Evolutionary conservation across 2,329 filamentous ascomycete genomes (phyloP), one percentile per base, ranked within the genome.

Genomic region (Alternaria dauci): DNA sequence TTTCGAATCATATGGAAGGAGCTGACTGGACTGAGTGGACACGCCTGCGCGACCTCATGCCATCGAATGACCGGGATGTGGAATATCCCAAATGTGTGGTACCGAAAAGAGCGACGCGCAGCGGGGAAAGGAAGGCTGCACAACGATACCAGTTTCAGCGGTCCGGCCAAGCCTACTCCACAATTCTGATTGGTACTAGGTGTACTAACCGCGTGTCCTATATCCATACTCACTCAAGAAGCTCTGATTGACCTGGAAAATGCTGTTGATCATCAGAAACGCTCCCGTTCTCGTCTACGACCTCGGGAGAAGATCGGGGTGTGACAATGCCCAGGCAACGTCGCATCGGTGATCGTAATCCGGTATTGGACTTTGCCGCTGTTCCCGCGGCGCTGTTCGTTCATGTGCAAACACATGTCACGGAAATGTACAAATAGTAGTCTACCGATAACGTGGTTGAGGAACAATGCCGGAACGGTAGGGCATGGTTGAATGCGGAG

Each of bases 111-210:
- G 26, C 43, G 41, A 46, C 42, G 42, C 36, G 41, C 46, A 56
- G 58, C 57, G 52, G 57, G 57, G 43, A 54, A 50, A 53, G 44
- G 52, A 38, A 50, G 23, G 43, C 42, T 47, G 28, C 34, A 48
- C 25, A 12, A 26, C 57, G 44, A 55, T 38, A 55, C 52, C 23
- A 36, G 18, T 55, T 41, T 50, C 26, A 44, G 38, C 52, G 30
- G 32, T 28, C 20, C 36, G 30, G 44, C 42, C 43, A 55, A 38
- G 18, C 25, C 36, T 39, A 26, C 32, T 52, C 52, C 52, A 25
- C 30, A 43, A 8, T 34, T 48, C 20, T 50, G 46, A n/a, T 50
- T 50, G 23, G 28, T 55, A 46, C 30, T 34, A 30, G 42, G 12
- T 41, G 20, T 25, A 36, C 46, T 50, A 14, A 18, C 38, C 20